Conservation (phyloP, 805 yeast genomes). For the Metschnikowia gruessii region DNA sequence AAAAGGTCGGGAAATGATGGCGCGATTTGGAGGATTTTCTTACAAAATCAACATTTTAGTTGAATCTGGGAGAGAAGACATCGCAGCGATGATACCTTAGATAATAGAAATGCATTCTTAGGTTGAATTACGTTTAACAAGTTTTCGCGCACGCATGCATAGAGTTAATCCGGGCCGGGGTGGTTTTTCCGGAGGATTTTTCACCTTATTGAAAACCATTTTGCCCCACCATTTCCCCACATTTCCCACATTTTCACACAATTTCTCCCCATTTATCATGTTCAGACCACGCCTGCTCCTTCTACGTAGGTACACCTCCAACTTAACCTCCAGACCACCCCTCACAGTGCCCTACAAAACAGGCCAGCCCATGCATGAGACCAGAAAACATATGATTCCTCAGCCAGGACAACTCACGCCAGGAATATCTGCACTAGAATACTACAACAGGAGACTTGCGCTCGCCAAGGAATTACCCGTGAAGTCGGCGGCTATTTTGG, state of each 20-base stretch:
- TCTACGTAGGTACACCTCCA: slow-evolving; percentile 8
- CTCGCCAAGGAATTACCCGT: slow-evolving; percentile 58
- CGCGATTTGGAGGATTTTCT: too few species aligned
- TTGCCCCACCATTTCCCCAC: too few species aligned
- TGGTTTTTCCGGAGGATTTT: not conserved
- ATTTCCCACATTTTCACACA: not conserved
- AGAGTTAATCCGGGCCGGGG: slow-evolving; percentile 8
- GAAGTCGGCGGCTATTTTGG: slow-evolving; percentile 66
- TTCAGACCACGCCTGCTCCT: slow-evolving; percentile 1
- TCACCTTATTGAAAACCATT: too few species aligned
- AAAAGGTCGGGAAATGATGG: too few species aligned
- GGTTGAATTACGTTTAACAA: too few species aligned
- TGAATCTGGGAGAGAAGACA: too few species aligned
- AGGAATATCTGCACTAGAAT: slow-evolving; percentile 82
- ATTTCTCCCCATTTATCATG: not conserved
- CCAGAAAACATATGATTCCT: slow-evolving; percentile 70
- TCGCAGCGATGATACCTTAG: too few species aligned
- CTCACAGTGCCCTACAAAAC: slow-evolving; percentile 38
- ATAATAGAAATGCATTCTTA: too few species aligned
- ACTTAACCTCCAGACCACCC: slow-evolving; percentile 26
- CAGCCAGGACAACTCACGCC: slow-evolving; percentile 80
- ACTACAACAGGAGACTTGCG: slow-evolving; percentile 64
- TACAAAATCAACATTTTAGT: too few species aligned
- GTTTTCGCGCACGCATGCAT: slow-evolving; percentile 9
- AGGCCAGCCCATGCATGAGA: slow-evolving; percentile 88